Conservation (phyloP, 2,329 filamentous ascomycete species). For the Torrubiellomyces zombiae region DNA sequence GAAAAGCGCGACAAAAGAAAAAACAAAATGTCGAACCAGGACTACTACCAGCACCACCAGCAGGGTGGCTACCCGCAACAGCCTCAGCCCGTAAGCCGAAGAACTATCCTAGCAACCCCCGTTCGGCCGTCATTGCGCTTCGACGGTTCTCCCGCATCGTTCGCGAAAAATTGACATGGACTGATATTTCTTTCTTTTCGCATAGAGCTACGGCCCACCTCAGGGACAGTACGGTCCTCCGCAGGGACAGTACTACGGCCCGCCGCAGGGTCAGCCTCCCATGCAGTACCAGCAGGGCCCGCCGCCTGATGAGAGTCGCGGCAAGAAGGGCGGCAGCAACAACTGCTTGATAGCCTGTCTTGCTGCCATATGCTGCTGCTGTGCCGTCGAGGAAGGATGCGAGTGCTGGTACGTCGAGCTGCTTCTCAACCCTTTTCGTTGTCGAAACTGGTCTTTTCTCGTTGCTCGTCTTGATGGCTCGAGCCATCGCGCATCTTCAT, state of each 20-base stretch:
- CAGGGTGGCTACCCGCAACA: constrained; percentile 21
- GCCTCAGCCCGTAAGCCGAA: constrained; percentile 20
- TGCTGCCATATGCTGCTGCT: constrained; percentile 33
- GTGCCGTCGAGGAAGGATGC: constrained; percentile 30
- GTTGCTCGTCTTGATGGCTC: no score
- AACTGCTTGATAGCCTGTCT: constrained; percentile 30
- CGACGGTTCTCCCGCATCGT: not conserved
- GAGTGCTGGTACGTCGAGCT: constrained; percentile 26
- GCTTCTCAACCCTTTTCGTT: not conserved
- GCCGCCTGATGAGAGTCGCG: constrained; percentile 12
- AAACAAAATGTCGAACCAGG: constrained; percentile 23
- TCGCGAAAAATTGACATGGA: constrained; percentile 1
- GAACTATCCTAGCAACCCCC: not conserved
- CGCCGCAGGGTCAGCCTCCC: constrained; percentile 20
- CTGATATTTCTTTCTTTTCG: not conserved
- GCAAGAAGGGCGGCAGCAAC: constrained; percentile 18
- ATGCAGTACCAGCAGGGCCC: constrained; percentile 27
- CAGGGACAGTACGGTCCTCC: constrained; percentile 16
- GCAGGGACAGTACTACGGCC: constrained; percentile 15
- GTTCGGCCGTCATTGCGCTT: not conserved
- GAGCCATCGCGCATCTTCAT: no score
- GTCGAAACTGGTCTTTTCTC: not conserved
- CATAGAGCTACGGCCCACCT: constrained; percentile 14
- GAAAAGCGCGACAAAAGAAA: no score
- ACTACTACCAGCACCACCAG: constrained; percentile 21